Conservation (phyloP, 2,329 filamentous ascomycete genomes). For the Pseudogymnoascus sp. region DNA sequence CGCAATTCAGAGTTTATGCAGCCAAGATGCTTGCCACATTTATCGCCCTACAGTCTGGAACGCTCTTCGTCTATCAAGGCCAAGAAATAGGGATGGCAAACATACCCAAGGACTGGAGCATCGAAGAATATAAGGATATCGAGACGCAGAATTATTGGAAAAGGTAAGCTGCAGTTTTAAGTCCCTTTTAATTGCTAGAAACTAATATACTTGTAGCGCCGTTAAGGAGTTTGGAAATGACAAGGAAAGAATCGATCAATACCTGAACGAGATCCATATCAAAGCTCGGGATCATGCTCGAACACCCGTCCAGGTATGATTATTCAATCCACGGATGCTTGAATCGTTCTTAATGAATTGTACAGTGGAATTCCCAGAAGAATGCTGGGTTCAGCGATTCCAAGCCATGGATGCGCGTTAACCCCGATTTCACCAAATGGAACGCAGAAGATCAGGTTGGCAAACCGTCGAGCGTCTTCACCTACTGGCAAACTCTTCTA, state of each 20-base stretch:
- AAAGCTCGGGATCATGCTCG: slow-evolving; percentile 62
- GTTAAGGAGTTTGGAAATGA: slow-evolving; percentile 28
- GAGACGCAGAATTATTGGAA: slow-evolving; percentile 45
- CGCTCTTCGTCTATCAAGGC: slow-evolving; percentile 51
- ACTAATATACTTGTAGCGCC: slow-evolving; percentile 21
- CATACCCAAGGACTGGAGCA: slow-evolving; percentile 46
- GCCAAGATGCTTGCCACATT: slow-evolving; percentile 48
- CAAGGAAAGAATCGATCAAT: slow-evolving; percentile 31
- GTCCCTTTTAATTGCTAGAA: slow-evolving; percentile 19
- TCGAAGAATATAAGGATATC: slow-evolving; percentile 62
- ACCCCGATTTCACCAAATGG: slow-evolving; percentile 51
- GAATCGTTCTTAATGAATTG: background rate
- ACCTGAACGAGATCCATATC: slow-evolving; percentile 42
- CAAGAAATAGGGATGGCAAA: slow-evolving; percentile 53
- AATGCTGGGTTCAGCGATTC: slow-evolving; percentile 57
- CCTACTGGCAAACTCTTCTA: slow-evolving; percentile 53
- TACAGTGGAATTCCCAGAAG: slow-evolving; percentile 51
- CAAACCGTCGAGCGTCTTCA: slow-evolving; percentile 43
- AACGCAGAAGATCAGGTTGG: slow-evolving; percentile 50
- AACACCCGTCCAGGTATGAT: slow-evolving; percentile 44
- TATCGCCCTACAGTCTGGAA: slow-evolving; percentile 42
- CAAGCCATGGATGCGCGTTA: slow-evolving; percentile 62
- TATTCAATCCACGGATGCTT: slow-evolving; percentile 8
- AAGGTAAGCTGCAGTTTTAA: slow-evolving; percentile 14
- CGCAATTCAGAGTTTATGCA: slow-evolving; percentile 33